Evolutionary conservation across 179 eudicot genomes (phyloP).

Genomic region (Vitellaria paradoxa): DNA sequence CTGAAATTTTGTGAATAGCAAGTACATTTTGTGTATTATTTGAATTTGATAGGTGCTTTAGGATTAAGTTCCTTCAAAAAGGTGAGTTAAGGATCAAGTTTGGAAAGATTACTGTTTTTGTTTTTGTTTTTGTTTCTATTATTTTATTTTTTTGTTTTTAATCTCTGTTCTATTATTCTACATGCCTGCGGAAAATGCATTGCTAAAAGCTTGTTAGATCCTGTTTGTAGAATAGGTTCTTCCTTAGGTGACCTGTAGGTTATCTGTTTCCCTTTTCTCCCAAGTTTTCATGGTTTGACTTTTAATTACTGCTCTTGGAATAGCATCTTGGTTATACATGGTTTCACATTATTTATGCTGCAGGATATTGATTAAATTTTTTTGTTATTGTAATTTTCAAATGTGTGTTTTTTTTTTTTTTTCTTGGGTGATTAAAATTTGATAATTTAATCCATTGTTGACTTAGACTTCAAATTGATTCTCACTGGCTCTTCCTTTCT

Average conservation of each 20-base stretch:
- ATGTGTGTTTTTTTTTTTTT: neutral
- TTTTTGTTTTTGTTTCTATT: neutral
- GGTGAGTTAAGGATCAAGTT: neutral
- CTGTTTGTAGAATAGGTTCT: neutral
- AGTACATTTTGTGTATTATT: neutral
- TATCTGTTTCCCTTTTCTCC: neutral
- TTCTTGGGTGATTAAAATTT: neutral
- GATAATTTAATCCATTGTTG: neutral
- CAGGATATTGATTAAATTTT: neutral
- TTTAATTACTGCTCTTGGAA: neutral
- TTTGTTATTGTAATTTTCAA: neutral
- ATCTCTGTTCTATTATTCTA: neutral
- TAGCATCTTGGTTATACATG: slow-evolving; percentile 4
- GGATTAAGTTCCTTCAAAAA: neutral
- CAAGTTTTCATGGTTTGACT: neutral
- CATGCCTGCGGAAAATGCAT: neutral
- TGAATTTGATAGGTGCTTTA: neutral
- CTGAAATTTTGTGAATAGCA: too few species aligned
- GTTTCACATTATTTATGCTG: neutral
- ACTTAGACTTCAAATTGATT: neutral
- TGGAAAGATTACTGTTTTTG: neutral
- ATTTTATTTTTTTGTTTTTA: neutral
- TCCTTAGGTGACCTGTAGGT: neutral
- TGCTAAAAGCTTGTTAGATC: neutral
- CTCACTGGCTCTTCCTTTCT: neutral